Base-by-base conservation (phyloP, 768 basidiomycete species). In the Termitomyces sp. region DNA sequence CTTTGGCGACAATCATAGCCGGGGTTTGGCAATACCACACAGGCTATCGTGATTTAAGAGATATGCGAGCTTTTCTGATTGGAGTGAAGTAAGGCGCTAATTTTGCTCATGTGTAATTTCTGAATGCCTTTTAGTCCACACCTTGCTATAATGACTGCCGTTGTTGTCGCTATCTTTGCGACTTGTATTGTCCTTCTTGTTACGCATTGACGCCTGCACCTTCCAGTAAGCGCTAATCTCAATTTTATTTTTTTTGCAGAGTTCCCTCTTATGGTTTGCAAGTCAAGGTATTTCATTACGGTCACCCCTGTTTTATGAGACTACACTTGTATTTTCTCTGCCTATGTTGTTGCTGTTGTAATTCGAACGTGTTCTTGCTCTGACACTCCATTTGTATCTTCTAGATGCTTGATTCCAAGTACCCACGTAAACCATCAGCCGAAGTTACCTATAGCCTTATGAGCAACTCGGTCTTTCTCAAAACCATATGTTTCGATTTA, bases 1-100 rank as follows among this genome's bases (percentile, higher is more conserved):
- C 86, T 9, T 56, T 88, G 16, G 72, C 74, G 12, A 78, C 81
- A 17, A 75, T 90, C 21, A 70, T 66, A 9, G 85, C 80, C 1
- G 88, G 86, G 0, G 59, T 75, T 37, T 90, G 83, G 84, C 87
- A 88, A 69, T 91, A 87, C 59, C 78, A 81, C 57, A 75, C 71
- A 48, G 83, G 83, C 1, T 82, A 77, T 44, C 69, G 74, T 63
- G 86, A 86, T 65, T 67, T 90, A 59, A 73, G 79, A 55, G 73
- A 76, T 55, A 75, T 80, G 71, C 77, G 81, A 59, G 85, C 86
- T 1, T 89, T 90, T 65, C 66, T 89, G 38, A 73, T 70, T 31
- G 80, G 77, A 16, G 75, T 80, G 27, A 85, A 82, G 89, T 85
- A 61, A 54, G 77, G 71, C 34, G 14, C 47, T 34, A 47, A 11